Percentiles rank a stretch among this genome's conserved stretches.
Conservation (phyloP, 306 rosid genomes). For the Cucurbita ficifolia region DNA sequence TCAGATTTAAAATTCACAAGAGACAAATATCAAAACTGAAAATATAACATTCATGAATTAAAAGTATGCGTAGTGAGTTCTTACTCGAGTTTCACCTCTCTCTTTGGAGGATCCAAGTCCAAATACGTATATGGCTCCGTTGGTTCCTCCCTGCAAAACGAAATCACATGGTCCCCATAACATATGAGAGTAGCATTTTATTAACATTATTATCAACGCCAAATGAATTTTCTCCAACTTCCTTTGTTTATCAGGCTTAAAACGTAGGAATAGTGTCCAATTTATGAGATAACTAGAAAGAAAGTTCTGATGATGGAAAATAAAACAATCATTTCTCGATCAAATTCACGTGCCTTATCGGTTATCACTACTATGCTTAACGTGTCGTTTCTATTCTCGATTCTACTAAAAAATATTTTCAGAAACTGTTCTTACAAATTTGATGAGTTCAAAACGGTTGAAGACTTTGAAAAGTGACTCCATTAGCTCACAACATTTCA, state of each 20-base stretch:
- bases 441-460: background rate
- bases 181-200: background rate
- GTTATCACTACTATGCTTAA: background rate
- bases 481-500: background rate
- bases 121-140: slow-evolving; percentile 67
- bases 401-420: background rate
- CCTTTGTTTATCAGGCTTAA: background rate
- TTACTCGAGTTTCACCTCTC: slow-evolving; percentile 49
- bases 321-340: background rate
- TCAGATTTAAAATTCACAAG: background rate
- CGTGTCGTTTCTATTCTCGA: background rate
- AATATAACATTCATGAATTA: background rate
- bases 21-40: background rate
- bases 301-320: background rate
- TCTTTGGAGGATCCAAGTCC: slow-evolving; percentile 59
- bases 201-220: background rate
- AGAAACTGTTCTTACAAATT: background rate
- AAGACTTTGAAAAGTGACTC: background rate
- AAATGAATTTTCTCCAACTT: background rate
- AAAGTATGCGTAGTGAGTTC: background rate
- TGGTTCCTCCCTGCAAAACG: slow-evolving; percentile 70
- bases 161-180: background rate
- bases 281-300: background rate
- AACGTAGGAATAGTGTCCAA: background rate
- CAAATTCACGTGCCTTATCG: background rate